phyloP scores from a whole-genome alignment of 2,329 filamentous ascomycete species.

The Cladosporium sp. region DNA sequence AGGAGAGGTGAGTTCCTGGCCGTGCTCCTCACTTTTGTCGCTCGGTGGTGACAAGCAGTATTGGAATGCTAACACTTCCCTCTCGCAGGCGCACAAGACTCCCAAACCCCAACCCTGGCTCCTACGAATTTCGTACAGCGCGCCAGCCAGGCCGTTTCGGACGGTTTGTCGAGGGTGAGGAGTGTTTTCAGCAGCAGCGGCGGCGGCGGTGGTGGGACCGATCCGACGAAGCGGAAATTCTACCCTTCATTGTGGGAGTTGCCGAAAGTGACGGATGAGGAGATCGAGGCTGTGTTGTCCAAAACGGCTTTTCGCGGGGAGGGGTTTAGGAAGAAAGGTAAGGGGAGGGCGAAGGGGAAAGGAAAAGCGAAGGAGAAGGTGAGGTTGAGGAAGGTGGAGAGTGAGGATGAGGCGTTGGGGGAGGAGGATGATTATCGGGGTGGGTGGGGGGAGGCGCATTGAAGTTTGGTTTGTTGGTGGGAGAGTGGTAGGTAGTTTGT shows the following conservation, averaged over 20 bases:
- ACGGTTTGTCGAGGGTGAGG: not conserved
- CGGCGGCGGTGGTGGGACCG: no score
- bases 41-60: no score
- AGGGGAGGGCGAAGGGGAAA: not conserved
- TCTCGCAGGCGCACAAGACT: not conserved
- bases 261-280: not conserved
- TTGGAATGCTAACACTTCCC: no score
- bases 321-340: not conserved
- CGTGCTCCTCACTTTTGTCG: no score
- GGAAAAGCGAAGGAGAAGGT: not conserved
- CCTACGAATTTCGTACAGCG: not conserved
- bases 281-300: not conserved
- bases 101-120: not conserved
- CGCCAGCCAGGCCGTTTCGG: not conserved
- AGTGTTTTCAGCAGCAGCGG: not conserved
- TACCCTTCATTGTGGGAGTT: constrained; percentile 5
- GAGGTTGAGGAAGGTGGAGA: not conserved
- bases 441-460: not conserved
- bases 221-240: not conserved
- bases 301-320: not conserved
- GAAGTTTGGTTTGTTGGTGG: not conserved
- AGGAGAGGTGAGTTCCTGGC: constrained; percentile 20
- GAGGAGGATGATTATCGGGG: not conserved
- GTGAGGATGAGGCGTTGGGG: not conserved
- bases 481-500: not conserved